A percentile compares a stretch with the other conserved stretches of the same genome.
Conservation (phyloP, 176 grass and related monocot species). For the Phyllostachys edulis region DNA sequence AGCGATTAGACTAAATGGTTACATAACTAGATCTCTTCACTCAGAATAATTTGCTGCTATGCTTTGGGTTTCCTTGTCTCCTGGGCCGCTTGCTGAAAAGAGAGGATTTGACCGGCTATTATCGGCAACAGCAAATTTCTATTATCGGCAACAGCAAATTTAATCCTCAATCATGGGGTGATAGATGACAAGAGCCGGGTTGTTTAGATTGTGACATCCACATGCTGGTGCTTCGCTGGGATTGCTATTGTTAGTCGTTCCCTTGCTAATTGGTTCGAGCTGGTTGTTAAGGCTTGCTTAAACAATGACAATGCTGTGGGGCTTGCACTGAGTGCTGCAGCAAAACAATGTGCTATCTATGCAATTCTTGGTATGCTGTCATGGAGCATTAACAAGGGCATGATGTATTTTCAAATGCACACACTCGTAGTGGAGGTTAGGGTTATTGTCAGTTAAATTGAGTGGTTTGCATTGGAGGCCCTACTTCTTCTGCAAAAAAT, state of each 20-base stretch:
- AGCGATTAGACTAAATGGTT: conserved; percentile 29
- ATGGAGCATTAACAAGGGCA: conserved; percentile 24
- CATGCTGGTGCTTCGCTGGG: conserved; percentile 41
- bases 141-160: conserved; percentile 23
- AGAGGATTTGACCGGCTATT: conserved; percentile 8
- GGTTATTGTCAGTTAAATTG: background rate
- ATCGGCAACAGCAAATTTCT: conserved; percentile 22
- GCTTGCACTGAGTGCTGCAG: conserved; percentile 13
- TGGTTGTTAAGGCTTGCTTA: conserved; percentile 37
- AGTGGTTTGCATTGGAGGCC: background rate
- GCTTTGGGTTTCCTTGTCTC: conserved; percentile 10
- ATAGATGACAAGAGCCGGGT: conserved; percentile 35
- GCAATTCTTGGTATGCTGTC: conserved; percentile 43
- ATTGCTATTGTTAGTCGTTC: conserved; percentile 14
- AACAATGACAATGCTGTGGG: conserved; percentile 37
- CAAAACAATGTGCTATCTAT: conserved; percentile 25
- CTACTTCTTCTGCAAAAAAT: background rate
- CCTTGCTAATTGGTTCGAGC: conserved; percentile 13
- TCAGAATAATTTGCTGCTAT: conserved; percentile 9
- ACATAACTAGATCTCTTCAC: background rate
- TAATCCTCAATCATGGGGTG: conserved; percentile 51
- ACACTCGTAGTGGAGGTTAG: conserved; percentile 31
- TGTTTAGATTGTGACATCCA: conserved; percentile 50
- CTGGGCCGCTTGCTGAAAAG: background rate
- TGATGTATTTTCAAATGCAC: conserved; percentile 12